These are phyloP conservation scores for Iberis pinnata DNA, from an alignment of 345 rosid genomes.

Conservation along the genomic window DNA sequence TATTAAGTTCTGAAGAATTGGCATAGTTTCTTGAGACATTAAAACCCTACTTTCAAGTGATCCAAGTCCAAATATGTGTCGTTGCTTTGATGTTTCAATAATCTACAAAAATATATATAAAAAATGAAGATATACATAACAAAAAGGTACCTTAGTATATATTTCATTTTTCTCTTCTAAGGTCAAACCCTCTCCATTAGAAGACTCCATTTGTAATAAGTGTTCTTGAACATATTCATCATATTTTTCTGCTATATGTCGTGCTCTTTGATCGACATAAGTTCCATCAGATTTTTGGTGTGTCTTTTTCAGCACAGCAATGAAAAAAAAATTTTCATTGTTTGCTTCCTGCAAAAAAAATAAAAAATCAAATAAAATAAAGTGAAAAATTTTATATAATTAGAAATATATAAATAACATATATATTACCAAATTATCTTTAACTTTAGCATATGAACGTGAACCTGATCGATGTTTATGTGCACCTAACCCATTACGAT, in stretches of 20 bases:
- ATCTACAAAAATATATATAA: neutral
- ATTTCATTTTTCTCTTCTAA: neutral
- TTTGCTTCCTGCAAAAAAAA: neutral
- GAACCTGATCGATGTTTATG: neutral
- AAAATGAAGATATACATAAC: no score
- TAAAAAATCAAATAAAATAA: neutral
- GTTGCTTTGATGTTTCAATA: constrained; percentile 2
- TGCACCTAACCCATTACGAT: neutral
- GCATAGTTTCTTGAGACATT: no score
- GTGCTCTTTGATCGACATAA: no score
- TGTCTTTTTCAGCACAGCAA: constrained; percentile 3
- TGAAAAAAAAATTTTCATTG: neutral
- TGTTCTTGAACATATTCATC: no score
- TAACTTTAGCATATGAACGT: neutral
- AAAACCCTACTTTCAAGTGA: neutral
- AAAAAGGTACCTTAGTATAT: neutral
- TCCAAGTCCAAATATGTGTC: constrained; percentile 12
- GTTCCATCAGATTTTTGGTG: constrained; percentile 6
- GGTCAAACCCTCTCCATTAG: neutral
- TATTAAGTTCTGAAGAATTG: no score
- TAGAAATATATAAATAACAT: neutral
- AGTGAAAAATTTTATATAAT: neutral
- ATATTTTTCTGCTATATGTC: no score
- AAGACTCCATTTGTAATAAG: no score
- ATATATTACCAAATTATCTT: no score